Conservation (phyloP, 2,329 filamentous ascomycete genomes). For the Colletotrichum liriopes region DNA sequence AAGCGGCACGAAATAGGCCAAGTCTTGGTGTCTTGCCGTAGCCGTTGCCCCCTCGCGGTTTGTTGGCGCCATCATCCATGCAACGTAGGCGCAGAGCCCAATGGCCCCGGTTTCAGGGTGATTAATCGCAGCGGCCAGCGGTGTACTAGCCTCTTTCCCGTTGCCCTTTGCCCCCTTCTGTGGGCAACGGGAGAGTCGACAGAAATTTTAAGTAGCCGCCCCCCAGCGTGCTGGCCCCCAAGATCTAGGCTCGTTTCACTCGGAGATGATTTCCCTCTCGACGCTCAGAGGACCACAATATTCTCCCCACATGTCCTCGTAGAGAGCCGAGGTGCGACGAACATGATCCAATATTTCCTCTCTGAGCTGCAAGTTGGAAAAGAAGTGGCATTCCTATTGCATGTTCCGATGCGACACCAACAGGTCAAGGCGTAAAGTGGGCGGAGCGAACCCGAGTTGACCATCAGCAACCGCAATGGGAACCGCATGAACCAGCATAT, state of each 20-base stretch:
- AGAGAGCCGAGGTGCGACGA: constrained; percentile 13
- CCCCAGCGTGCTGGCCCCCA: background rate
- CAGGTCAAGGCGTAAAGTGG: constrained; percentile 1
- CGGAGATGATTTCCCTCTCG: constrained; percentile 35
- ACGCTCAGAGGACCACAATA: constrained; percentile 7
- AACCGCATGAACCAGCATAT: constrained; percentile 16
- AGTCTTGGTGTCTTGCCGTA: constrained; percentile 5
- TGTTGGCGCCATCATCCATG: constrained; percentile 33
- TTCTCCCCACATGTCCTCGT: constrained; percentile 22
- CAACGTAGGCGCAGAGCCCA: background rate
- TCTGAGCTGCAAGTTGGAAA: background rate
- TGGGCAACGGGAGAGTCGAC: background rate
- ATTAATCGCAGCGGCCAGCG: constrained; percentile 28
- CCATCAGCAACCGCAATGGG: constrained; percentile 1
- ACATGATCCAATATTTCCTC: background rate
- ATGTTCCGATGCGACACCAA: constrained; percentile 6
- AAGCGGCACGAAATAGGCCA: constrained; percentile 25
- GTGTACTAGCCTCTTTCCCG: background rate
- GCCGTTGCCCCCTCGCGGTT: background rate
- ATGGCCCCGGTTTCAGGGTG: constrained; percentile 31
- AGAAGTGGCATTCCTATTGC: background rate
- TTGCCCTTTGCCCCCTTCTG: background rate
- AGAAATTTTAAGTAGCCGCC: constrained; percentile 4
- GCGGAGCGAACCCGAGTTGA: background rate
- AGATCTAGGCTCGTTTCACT: constrained; percentile 38